Base-by-base conservation (phyloP, 805 yeast genomes). In the Lipomyces mesembrius region DNA sequence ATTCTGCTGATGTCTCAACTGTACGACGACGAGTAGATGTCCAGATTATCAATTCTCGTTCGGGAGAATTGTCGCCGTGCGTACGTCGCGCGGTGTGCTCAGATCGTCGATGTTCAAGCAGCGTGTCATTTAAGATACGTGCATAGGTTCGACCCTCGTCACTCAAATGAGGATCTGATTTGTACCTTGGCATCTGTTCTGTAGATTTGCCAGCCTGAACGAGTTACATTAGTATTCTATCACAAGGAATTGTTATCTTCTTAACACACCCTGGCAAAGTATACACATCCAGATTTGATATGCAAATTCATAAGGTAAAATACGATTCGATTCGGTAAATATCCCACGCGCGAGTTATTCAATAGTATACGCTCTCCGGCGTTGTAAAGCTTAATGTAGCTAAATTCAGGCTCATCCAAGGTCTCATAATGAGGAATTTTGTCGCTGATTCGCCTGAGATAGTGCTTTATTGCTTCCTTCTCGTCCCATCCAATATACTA, bases 301-400 rank as follows among this genome's bases (percentile, higher is more conserved):
- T 94, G 85, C 12, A 95, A 84, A 79, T 95, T 95, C 92, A 95
- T 91, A 76, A 95, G 82, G 77, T 91, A 95, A 77, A 91, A 92
- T 32, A 95, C 92, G 60, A 95, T 95, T 75, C 95, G 89, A 76
- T 94, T 92, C 46, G 92, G 87, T 77, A 95, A 82, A 77, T 94
- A 95, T 20, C 97, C 98, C 74, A 91, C 86, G 71, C 89, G 89
- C 53, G 93, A 87, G 75, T 90, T 87, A 79, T 91, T 90, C 66
- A 93, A 84, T 57, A 90, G 87, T 65, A 94, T 83, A 70, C 89
- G 80, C 76, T 92, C 95, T 20, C 98, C 97, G 78, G 93, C 94
- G 77, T 95, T 93, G 75, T 90, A 89, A 74, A 92, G 88, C 78
- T 93, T 92, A 75, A 95, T 88, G 78, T 86, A 95, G 32, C 90